Evolutionary conservation across 441 rosid species (phyloP), one percentile per base, ranked within the genome.

Genomic region (Gossypium schwendimanii): DNA sequence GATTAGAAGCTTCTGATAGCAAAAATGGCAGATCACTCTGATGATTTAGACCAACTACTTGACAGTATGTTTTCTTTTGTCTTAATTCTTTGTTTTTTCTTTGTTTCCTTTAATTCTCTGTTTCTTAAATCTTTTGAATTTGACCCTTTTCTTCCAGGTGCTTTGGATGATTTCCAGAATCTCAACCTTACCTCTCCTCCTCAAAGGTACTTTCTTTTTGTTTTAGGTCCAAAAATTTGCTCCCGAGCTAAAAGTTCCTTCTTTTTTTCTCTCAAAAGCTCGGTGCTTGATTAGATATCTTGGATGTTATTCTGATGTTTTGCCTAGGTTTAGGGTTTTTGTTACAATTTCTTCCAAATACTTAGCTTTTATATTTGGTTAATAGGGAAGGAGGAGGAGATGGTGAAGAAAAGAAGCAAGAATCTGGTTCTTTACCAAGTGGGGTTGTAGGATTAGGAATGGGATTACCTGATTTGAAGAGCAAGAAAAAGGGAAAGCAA

Each of bases 91-190:
- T 65, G 41, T 3, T 52, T 4, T 12, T 41, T 4, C 36, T 8
- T 12, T 33, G 23, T 18, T 41, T n/a, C 18, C 33, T 31, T 12
- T 59, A 36, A 49, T 69, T 8, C 66, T 49, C 55, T 49, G 17
- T 26, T 9, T 62, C 67, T 44, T 8, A 11, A 24, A 26, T 31
- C 15, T 74, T 63, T 63, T 36, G 52, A 11, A 73, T 71, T 76
- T 69, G 41, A 61, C 45, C 74, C 41, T 44, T 49, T 39, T 2
- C n/a, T 66, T 78, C 64, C 87, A 94, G 99, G 97, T 77, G 99
- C 96, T 75, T 87, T 94, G 89, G 96, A 89, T 79, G 99, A 94
- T 87, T 92, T 94, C 84, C 91, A 89, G 84, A 85, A 72, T 83
- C 92, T 94, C 80, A 88, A 89, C 72, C 88, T 94, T 3, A 73